phyloP scores from a whole-genome alignment of 108 stramenopile species.

The Cyclotella atomus region DNA sequence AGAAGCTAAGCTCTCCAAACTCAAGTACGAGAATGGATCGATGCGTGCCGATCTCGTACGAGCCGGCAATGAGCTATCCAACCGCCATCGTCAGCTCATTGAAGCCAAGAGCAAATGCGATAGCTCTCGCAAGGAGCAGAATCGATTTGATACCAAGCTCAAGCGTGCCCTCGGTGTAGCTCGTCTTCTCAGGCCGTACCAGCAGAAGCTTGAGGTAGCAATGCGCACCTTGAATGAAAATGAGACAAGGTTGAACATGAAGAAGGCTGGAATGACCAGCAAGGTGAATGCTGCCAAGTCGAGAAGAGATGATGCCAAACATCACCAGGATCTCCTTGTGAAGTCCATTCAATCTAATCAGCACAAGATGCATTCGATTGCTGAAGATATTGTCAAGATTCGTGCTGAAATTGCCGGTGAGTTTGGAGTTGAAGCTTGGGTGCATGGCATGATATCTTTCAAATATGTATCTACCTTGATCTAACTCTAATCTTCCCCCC shows the following conservation, averaged over 20 bases:
- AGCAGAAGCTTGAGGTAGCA: constrained; percentile 55
- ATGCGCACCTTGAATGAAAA: constrained; percentile 51
- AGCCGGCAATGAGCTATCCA: constrained; percentile 57
- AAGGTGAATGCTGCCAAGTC: constrained; percentile 34
- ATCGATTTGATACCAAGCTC: constrained; percentile 63
- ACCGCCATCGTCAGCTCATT: constrained; percentile 57
- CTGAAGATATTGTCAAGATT: constrained; percentile 43
- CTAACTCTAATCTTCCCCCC: neutral
- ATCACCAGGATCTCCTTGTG: constrained; percentile 46
- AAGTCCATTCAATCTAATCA: constrained; percentile 49
- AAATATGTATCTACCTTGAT: neutral
- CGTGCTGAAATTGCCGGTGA: constrained; percentile 37
- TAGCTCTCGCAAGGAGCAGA: constrained; percentile 49
- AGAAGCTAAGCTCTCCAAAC: constrained; percentile 62
- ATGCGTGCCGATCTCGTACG: constrained; percentile 63
- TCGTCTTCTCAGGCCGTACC: constrained; percentile 38
- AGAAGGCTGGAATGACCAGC: constrained; percentile 41
- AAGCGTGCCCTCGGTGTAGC: constrained; percentile 58
- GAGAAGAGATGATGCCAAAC: constrained; percentile 43
- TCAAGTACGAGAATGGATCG: constrained; percentile 79
- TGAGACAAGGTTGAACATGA: constrained; percentile 31
- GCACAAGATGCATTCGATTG: constrained; percentile 37
- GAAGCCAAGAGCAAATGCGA: constrained; percentile 45
- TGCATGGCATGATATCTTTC: neutral
- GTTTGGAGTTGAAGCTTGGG: neutral